These are phyloP conservation scores for Withania somnifera DNA, from an alignment of 305 asterid genomes.

Conservation along the genomic window DNA sequence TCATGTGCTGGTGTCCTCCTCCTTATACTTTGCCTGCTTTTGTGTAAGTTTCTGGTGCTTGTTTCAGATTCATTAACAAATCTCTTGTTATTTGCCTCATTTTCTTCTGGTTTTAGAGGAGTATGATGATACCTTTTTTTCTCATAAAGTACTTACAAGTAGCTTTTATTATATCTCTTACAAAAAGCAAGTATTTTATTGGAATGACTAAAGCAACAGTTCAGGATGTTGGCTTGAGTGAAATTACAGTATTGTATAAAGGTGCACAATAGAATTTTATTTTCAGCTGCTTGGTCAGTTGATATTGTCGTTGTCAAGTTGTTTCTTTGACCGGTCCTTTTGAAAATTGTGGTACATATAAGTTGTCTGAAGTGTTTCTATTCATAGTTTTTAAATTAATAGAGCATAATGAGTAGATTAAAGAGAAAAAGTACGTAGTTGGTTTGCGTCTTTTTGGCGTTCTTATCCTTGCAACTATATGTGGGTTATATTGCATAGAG, in stretches of 20 bases:
- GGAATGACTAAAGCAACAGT: neutral
- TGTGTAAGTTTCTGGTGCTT: conserved; percentile 45
- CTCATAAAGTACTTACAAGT: neutral
- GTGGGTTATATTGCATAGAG: neutral
- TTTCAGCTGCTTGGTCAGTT: neutral
- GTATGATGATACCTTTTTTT: neutral
- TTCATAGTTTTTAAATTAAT: neutral
- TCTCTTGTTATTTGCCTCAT: neutral
- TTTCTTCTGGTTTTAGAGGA: neutral
- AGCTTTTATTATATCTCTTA: neutral
- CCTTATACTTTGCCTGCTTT: conserved; percentile 74
- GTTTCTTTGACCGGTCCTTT: neutral
- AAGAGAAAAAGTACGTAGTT: neutral
- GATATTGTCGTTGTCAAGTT: neutral
- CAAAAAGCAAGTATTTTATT: neutral
- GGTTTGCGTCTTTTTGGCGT: neutral
- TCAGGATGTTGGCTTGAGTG: neutral
- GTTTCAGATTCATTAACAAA: neutral
- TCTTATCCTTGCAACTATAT: neutral
- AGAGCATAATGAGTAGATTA: neutral
- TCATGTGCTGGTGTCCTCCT: conserved; percentile 92
- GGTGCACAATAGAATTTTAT: neutral
- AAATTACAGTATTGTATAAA: neutral
- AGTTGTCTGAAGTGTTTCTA: neutral
- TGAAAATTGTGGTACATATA: neutral